Conservation (phyloP, 306 rosid genomes). For the Cucumis sativus region Cucumber_9930_V3 NC_026657.2:33420001-33420500, state of each 20-base stretch:
- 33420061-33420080: background rate
- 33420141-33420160: background rate
- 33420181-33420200: background rate
- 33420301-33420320: conserved; percentile 89
- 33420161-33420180: background rate
- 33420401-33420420: conserved; percentile 21
- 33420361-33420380: conserved; percentile 81
- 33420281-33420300: conserved; percentile 87
- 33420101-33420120: background rate
- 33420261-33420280: background rate
- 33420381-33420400: conserved; percentile 91
- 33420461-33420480: background rate
- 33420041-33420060: background rate
- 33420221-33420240: background rate
- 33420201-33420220: background rate
- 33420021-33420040: background rate
- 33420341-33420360: conserved; percentile 92
- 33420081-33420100: background rate
- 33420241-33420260: background rate
- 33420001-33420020: background rate
- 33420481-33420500: background rate
- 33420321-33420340: conserved; percentile 99
- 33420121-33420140: background rate
- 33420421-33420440: conserved; percentile 7
- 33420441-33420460: conserved; percentile 1